phyloP scores from a whole-genome alignment of 208 protist genomes.

The Vickermania ingenoplastis region DNA sequence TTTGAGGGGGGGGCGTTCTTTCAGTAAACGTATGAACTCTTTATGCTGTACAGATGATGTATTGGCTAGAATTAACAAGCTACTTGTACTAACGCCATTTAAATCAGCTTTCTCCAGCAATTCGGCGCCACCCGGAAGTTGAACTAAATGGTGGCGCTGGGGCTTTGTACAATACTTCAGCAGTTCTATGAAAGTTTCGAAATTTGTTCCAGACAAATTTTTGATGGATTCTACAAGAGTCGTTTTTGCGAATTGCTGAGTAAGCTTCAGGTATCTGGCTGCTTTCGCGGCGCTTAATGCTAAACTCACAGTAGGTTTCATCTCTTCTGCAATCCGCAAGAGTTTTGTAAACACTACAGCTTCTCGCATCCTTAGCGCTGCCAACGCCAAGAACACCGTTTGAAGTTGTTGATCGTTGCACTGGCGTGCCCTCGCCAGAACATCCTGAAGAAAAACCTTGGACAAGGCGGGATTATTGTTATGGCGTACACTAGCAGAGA shows the following conservation, averaged over 20 bases:
- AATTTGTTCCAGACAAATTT: not conserved
- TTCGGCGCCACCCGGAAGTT: conserved; percentile 12
- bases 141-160: conserved; percentile 10
- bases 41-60: not conserved
- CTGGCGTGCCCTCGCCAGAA: not conserved
- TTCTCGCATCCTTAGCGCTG: not conserved
- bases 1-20: conserved; percentile 7
- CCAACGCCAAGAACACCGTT: not conserved
- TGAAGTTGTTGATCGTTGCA: not conserved
- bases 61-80: not conserved
- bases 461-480: not conserved
- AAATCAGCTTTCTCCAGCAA: not conserved
- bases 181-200: not conserved
- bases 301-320: not conserved
- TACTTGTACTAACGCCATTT: not conserved
- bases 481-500: not conserved
- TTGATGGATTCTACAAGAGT: not conserved
- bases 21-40: conserved; percentile 3
- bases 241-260: not conserved
- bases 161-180: not conserved
- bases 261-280: not conserved
- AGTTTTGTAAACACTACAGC: not conserved
- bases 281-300: not conserved
- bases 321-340: not conserved
- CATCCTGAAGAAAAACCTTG: not conserved